Conservation (phyloP, 495 filamentous ascomycete genomes). For the Chlorociboria aeruginascens region DNA sequence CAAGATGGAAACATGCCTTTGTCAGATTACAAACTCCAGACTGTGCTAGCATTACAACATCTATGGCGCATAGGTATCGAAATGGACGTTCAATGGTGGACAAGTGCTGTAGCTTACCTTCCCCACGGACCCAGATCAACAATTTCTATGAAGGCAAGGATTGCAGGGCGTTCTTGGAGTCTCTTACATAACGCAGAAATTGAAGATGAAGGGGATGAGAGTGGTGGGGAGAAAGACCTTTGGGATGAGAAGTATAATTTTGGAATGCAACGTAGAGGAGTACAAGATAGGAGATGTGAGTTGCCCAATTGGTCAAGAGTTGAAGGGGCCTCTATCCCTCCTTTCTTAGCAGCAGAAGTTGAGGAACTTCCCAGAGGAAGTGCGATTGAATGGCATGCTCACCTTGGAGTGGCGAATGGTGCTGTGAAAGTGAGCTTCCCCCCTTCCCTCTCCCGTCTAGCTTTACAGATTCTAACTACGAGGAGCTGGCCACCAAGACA, state of each 20-base stretch:
- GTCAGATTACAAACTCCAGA: slow-evolving; percentile 30
- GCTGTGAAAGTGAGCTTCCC: slow-evolving; percentile 7
- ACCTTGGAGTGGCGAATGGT: slow-evolving; percentile 9
- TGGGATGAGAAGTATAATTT: slow-evolving; percentile 14
- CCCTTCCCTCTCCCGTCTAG: neutral
- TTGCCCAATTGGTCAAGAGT: slow-evolving; percentile 13
- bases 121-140: slow-evolving; percentile 18
- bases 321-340: slow-evolving; percentile 29
- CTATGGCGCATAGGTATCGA: slow-evolving; percentile 71
- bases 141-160: neutral
- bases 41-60: slow-evolving; percentile 71
- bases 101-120: slow-evolving; percentile 62
- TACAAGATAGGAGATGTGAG: neutral
- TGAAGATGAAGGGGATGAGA: slow-evolving; percentile 2
- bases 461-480: neutral
- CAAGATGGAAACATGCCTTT: slow-evolving; percentile 9
- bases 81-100: slow-evolving; percentile 62
- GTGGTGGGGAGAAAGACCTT: slow-evolving; percentile 10
- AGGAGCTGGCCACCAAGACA: neutral
- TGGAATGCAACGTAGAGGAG: slow-evolving; percentile 5
- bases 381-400: slow-evolving; percentile 61
- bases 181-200: slow-evolving; percentile 1
- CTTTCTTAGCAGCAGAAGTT: slow-evolving; percentile 62
- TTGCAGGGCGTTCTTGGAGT: slow-evolving; percentile 9
- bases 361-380: slow-evolving; percentile 54